phyloP scores from a whole-genome alignment of 164 flowering plant genomes.

The Umbilicus rupestris region DNA sequence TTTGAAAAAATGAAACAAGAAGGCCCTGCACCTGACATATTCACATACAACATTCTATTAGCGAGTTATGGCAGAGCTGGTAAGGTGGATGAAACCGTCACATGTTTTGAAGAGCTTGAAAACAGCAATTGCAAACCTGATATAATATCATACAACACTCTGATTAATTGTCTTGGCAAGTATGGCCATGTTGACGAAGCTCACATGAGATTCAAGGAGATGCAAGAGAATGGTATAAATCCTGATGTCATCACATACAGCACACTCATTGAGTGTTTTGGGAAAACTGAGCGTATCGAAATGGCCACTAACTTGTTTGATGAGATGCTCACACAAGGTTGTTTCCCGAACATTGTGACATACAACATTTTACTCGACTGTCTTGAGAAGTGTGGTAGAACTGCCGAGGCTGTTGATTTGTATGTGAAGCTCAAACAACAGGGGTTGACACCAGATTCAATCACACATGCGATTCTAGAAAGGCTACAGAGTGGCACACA shows the following conservation, averaged over 20 bases:
- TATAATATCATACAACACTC: slow-evolving; percentile 69
- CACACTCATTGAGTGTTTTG: slow-evolving; percentile 94
- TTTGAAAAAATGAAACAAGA: slow-evolving; percentile 66
- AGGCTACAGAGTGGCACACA: slow-evolving; percentile 72
- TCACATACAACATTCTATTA: slow-evolving; percentile 80
- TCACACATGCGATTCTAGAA: slow-evolving; percentile 70
- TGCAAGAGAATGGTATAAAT: slow-evolving; percentile 75
- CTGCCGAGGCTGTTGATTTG: slow-evolving; percentile 75
- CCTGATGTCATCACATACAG: slow-evolving; percentile 96
- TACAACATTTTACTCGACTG: slow-evolving; percentile 90
- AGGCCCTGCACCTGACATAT: slow-evolving; percentile 78
- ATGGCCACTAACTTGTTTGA: slow-evolving; percentile 78
- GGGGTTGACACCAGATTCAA: slow-evolving; percentile 81
- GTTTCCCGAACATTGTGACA: slow-evolving; percentile 80
- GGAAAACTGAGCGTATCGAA: slow-evolving; percentile 70
- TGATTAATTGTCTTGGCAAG: slow-evolving; percentile 89
- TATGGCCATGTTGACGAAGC: slow-evolving; percentile 91
- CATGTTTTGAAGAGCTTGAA: slow-evolving; percentile 76
- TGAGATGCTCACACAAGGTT: slow-evolving; percentile 70
- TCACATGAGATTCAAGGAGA: slow-evolving; percentile 85
- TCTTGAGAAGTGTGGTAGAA: slow-evolving; percentile 72
- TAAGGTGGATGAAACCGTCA: slow-evolving; percentile 52
- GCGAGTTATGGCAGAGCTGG: slow-evolving; percentile 78
- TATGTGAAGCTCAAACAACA: slow-evolving; percentile 81
- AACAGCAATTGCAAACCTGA: slow-evolving; percentile 58